These are phyloP conservation scores for Aureobasidium melanogenum DNA, from an alignment of 2,329 filamentous ascomycete species.

Conservation along the genomic window DNA sequence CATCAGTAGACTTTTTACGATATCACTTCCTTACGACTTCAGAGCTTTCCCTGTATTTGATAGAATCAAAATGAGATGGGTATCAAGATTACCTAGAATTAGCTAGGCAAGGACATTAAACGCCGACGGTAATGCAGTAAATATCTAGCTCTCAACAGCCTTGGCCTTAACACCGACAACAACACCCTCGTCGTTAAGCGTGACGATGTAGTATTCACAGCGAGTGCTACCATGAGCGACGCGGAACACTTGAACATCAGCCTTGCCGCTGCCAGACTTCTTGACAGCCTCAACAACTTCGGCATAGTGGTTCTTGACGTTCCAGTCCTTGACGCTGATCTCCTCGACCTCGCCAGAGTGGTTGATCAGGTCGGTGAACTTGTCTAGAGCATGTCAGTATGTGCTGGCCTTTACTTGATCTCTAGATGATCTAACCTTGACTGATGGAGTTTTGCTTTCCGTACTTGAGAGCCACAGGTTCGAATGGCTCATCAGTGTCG, in stretches of 20 bases:
- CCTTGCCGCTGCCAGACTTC: slow-evolving; percentile 48
- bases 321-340: slow-evolving; percentile 62
- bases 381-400: slow-evolving; percentile 38
- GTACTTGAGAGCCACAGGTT: slow-evolving; percentile 61
- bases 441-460: slow-evolving; percentile 24
- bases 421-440: slow-evolving; percentile 41
- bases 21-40: neutral
- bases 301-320: slow-evolving; percentile 60
- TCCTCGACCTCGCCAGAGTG: slow-evolving; percentile 54
- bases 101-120: neutral
- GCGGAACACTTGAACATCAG: slow-evolving; percentile 64
- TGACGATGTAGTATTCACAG: slow-evolving; percentile 73
- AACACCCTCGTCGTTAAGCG: slow-evolving; percentile 48
- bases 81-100: neutral
- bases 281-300: slow-evolving; percentile 61
- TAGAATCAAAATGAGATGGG: neutral
- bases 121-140: no score
- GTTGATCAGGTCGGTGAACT: slow-evolving; percentile 60
- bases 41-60: neutral
- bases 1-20: neutral
- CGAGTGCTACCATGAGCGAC: slow-evolving; percentile 55
- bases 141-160: slow-evolving; percentile 51
- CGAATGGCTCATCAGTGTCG: slow-evolving; percentile 80
- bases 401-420: neutral
- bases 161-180: slow-evolving; percentile 72